Percentiles rank a stretch among this genome's conserved stretches.
Evolutionary conservation across 192 early-diverging fungal genomes (phyloP).

Genomic region (Podila verticillata): DNA sequence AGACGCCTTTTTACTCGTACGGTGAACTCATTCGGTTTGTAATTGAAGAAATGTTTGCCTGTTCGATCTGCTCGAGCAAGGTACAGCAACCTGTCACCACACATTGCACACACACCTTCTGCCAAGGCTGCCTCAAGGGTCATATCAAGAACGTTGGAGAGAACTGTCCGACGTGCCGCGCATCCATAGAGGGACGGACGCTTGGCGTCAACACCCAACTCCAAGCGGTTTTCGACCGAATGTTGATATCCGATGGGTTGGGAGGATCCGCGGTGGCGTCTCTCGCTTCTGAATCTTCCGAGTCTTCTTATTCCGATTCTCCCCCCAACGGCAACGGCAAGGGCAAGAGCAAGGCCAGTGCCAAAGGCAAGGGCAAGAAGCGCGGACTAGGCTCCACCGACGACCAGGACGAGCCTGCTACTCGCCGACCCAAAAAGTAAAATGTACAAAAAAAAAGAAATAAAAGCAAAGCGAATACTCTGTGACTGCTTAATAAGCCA

Average conservation of each 20-base stretch:
- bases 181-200: not conserved
- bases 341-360: not conserved
- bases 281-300: no score
- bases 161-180: constrained; percentile 44
- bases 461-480: not conserved
- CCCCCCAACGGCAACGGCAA: not conserved
- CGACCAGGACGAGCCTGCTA: no score
- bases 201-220: not conserved
- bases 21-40: constrained; percentile 50
- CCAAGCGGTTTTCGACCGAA: no score
- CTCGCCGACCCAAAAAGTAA: not conserved
- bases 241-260: no score
- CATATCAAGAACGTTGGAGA: constrained; percentile 5
- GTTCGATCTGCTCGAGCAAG: constrained; percentile 46
- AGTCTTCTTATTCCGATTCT: no score
- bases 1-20: constrained; percentile 22
- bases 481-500: constrained; percentile 1
- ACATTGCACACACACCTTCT: constrained; percentile 45
- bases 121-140: constrained; percentile 28
- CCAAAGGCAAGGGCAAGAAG: not conserved
- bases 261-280: no score
- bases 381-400: not conserved
- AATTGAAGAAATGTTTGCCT: constrained; percentile 36
- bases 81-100: constrained; percentile 47
- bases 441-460: not conserved